Evolutionary conservation across 129 eudicot species (phyloP).

Genomic region (Artemisia annua): DNA sequence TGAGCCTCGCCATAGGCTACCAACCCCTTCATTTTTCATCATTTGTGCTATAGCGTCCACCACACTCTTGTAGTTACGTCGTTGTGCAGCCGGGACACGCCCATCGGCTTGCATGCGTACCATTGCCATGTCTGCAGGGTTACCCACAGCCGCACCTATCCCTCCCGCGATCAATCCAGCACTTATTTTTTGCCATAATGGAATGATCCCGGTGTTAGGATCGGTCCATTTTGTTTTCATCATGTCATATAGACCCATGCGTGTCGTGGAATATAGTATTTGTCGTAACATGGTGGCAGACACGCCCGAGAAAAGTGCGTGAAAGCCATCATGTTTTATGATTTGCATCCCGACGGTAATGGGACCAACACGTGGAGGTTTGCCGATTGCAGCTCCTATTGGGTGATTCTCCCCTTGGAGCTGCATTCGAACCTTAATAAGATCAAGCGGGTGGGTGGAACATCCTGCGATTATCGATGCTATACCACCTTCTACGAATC

Average conservation of each 20-base stretch:
- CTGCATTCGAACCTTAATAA: slow-evolving; percentile 92
- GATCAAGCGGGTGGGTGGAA: slow-evolving; percentile 80
- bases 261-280: slow-evolving; percentile 80
- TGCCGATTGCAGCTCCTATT: slow-evolving; percentile 26
- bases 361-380: slow-evolving; percentile 72
- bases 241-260: slow-evolving; percentile 82
- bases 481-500: slow-evolving; percentile 91
- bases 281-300: slow-evolving; percentile 92
- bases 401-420: slow-evolving; percentile 64
- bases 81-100: slow-evolving; percentile 60
- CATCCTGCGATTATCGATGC: slow-evolving; percentile 89
- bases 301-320: slow-evolving; percentile 76
- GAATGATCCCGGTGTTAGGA: slow-evolving; percentile 57
- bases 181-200: slow-evolving; percentile 49
- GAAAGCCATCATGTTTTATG: slow-evolving; percentile 60
- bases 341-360: slow-evolving; percentile 58
- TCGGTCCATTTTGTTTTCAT: slow-evolving; percentile 72
- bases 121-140: slow-evolving; percentile 96
- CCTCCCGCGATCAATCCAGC: slow-evolving; percentile 85
- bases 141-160: slow-evolving; percentile 93
- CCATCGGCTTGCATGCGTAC: slow-evolving; percentile 97
- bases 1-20: slow-evolving; percentile 88
- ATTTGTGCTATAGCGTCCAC: slow-evolving; percentile 66
- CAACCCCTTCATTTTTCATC: slow-evolving; percentile 59
- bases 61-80: slow-evolving; percentile 76